phyloP scores from a whole-genome alignment of 306 rosid genomes.

The Rosa multiflora region DNA sequence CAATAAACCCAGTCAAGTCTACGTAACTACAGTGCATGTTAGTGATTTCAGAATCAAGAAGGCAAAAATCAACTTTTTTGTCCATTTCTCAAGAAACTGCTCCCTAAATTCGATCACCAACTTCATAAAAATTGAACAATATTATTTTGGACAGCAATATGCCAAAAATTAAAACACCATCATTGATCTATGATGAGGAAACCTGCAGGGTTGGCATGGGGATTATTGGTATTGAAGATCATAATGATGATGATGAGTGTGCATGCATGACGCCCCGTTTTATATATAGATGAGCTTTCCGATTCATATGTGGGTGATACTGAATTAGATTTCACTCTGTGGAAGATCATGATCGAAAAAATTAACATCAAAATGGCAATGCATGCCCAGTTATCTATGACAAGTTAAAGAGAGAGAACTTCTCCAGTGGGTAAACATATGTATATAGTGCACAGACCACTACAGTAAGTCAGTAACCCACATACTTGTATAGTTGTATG shows the following conservation, averaged over 20 bases:
- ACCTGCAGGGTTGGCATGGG: not conserved
- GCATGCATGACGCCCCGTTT: not conserved
- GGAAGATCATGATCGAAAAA: not conserved
- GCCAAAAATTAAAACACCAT: not conserved
- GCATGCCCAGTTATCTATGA: conserved; percentile 1
- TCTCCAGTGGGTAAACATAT: not conserved
- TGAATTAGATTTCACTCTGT: not conserved
- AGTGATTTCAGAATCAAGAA: not conserved
- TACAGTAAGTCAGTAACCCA: too few species aligned
- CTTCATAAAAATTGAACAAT: not conserved
- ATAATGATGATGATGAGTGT: not conserved
- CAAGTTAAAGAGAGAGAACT: not conserved
- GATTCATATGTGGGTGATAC: not conserved
- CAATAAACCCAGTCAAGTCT: not conserved
- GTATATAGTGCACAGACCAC: too few species aligned
- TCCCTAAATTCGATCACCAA: not conserved
- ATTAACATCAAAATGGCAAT: not conserved
- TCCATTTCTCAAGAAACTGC: not conserved
- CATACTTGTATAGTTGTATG: not conserved
- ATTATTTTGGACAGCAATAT: not conserved
- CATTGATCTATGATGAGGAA: not conserved
- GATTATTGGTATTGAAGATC: not conserved
- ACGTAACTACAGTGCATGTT: not conserved
- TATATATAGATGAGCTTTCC: not conserved
- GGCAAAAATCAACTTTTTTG: not conserved